A percentile compares a stretch with the other conserved stretches of the same genome.
phyloP scores from a whole-genome alignment of 164 flowering plant species.

The Cinnamomum micranthum region DNA sequence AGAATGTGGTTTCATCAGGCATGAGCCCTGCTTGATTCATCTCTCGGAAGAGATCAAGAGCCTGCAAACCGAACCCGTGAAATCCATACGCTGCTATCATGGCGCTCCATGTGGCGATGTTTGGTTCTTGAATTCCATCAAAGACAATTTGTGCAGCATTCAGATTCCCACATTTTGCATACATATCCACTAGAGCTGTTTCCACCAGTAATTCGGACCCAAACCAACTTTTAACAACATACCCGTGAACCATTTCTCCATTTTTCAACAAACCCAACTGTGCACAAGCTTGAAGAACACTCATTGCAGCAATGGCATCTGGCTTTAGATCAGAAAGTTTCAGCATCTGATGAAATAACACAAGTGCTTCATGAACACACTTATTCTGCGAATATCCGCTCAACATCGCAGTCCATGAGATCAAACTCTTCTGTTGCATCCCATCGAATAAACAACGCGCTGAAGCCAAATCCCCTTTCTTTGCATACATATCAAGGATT shows the following conservation, averaged over 20 bases:
- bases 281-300: slow-evolving; percentile 25
- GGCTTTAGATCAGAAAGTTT: slow-evolving; percentile 10
- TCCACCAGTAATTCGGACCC: slow-evolving; percentile 6
- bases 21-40: slow-evolving; percentile 21
- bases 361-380: slow-evolving; percentile 19
- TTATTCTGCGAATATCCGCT: slow-evolving; percentile 22
- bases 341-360: slow-evolving; percentile 21
- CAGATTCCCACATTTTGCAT: slow-evolving; percentile 67
- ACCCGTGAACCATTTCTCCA: slow-evolving; percentile 25
- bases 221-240: slow-evolving; percentile 10
- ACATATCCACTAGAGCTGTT: slow-evolving; percentile 72
- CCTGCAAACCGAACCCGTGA: slow-evolving; percentile 23
- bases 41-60: slow-evolving; percentile 19
- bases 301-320: slow-evolving; percentile 13
- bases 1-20: slow-evolving; percentile 20
- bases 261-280: slow-evolving; percentile 18
- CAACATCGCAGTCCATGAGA: slow-evolving; percentile 26
- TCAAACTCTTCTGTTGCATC: slow-evolving; percentile 17
- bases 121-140: slow-evolving; percentile 7
- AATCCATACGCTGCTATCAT: slow-evolving; percentile 23
- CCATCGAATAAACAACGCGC: slow-evolving; percentile 15
- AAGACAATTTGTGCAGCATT: slow-evolving; percentile 13
- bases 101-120: slow-evolving; percentile 22
- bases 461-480: slow-evolving; percentile 15
- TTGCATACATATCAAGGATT: slow-evolving; percentile 25